Conservation (phyloP, 2,329 filamentous ascomycete species). For the Trichoderma semiorbis region DNA sequence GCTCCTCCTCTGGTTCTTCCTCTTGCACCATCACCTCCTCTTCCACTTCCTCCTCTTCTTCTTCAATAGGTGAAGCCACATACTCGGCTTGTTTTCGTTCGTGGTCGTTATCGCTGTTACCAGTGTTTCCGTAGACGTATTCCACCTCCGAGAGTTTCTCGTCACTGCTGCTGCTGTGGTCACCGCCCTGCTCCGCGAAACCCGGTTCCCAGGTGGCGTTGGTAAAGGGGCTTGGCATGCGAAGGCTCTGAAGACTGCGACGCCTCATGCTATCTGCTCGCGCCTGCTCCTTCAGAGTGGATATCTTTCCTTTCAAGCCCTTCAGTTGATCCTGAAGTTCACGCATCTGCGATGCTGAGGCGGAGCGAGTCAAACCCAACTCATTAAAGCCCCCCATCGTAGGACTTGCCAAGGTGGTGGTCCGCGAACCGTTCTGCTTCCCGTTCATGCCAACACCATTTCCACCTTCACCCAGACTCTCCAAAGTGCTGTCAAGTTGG, state of each 20-base stretch:
- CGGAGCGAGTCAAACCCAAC: slow-evolving; percentile 57
- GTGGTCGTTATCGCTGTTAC: background rate
- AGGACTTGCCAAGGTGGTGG: slow-evolving; percentile 43
- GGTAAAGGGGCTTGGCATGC: slow-evolving; percentile 75
- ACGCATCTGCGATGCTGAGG: slow-evolving; percentile 70
- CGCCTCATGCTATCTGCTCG: slow-evolving; percentile 75
- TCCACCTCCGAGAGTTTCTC: slow-evolving; percentile 18
- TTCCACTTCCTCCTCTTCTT: background rate
- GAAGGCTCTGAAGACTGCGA: slow-evolving; percentile 70
- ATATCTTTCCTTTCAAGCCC: slow-evolving; percentile 80
- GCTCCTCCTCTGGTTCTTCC: background rate
- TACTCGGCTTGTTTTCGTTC: background rate
- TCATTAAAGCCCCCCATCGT: slow-evolving; percentile 42
- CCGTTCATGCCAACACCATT: slow-evolving; percentile 27
- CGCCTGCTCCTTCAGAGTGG: slow-evolving; percentile 71
- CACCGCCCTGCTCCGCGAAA: slow-evolving; percentile 25
- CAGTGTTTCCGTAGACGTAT: background rate
- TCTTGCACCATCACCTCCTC: background rate
- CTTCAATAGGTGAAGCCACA: background rate
- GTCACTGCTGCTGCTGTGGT: slow-evolving; percentile 21
- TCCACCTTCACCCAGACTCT: slow-evolving; percentile 52
- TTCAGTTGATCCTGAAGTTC: slow-evolving; percentile 80
- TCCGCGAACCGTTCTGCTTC: slow-evolving; percentile 32
- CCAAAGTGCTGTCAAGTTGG: slow-evolving; percentile 42
- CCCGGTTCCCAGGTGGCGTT: slow-evolving; percentile 49